Conservation (phyloP, 768 basidiomycete genomes). For the Lentinula raphanica region DNA sequence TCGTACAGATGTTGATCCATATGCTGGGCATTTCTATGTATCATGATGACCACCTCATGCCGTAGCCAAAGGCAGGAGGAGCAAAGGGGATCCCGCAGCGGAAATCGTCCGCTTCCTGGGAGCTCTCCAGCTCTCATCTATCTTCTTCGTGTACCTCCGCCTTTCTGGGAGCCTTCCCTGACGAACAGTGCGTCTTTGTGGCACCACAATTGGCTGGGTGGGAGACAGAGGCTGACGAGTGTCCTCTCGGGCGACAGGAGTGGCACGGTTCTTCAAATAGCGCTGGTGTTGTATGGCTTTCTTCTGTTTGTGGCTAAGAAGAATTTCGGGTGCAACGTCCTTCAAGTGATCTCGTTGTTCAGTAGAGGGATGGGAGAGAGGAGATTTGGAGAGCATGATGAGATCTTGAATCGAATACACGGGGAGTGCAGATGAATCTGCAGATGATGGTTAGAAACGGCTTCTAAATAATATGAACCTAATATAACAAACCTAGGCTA, state of each 20-base stretch:
- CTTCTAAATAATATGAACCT: neutral
- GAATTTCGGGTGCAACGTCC: neutral
- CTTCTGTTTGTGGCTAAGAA: slow-evolving; percentile 1
- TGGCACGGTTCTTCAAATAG: neutral
- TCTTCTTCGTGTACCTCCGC: neutral
- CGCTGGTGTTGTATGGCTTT: neutral
- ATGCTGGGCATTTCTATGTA: neutral
- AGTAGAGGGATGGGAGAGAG: neutral
- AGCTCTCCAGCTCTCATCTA: slow-evolving; percentile 4
- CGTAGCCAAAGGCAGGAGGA: neutral
- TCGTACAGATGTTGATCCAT: neutral
- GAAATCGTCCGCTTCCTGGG: neutral
- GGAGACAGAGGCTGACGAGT: neutral
- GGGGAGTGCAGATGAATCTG: neutral
- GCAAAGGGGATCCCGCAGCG: neutral
- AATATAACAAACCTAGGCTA: neutral
- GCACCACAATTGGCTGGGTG: neutral
- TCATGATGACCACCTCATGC: neutral
- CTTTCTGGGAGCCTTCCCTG: slow-evolving; percentile 1
- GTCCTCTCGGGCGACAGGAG: neutral
- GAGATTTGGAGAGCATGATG: neutral
- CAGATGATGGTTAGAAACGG: neutral
- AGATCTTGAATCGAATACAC: slow-evolving; percentile 5
- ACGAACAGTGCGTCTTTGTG: neutral
- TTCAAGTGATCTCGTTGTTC: slow-evolving; percentile 3